Evolutionary conservation across 768 basidiomycete species (phyloP).

Genomic region (Lactarius tabidus): DNA sequence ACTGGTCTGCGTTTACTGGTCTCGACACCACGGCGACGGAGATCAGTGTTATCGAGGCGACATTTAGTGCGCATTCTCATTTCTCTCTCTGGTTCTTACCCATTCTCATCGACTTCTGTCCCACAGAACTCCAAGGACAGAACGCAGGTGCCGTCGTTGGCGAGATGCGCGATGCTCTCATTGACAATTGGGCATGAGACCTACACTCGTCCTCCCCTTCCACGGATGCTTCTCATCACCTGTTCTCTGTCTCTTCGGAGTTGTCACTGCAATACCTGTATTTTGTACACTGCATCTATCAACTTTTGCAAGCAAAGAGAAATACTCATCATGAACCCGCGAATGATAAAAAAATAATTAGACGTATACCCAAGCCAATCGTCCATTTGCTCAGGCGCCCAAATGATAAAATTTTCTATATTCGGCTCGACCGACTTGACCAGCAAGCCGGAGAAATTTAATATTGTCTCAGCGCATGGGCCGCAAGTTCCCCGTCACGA

Average conservation of each 20-base stretch:
- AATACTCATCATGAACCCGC: background rate
- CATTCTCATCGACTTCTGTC: background rate
- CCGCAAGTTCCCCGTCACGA: conserved; percentile 11
- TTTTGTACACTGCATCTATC: conserved; percentile 16
- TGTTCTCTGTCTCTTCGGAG: background rate
- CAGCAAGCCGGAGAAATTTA: background rate
- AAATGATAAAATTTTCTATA: background rate
- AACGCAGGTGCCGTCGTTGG: conserved; percentile 51
- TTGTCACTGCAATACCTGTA: conserved; percentile 17
- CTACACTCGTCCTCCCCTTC: background rate
- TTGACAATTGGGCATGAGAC: conserved; percentile 79
- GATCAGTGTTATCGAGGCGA: conserved; percentile 95
- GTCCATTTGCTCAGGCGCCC: background rate
- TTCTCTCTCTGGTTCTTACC: conserved; percentile 2
- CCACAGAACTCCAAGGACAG: conserved; percentile 53
- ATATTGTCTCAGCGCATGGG: background rate
- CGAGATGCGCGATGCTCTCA: conserved; percentile 56
- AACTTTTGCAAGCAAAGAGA: background rate
- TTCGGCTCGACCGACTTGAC: background rate
- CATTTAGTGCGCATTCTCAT: conserved; percentile 72
- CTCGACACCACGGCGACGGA: conserved; percentile 99
- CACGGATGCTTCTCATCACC: background rate
- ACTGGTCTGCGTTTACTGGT: conserved; percentile 99
- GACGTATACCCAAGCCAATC: background rate
- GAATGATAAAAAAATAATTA: background rate